Percentiles rank a stretch among this genome's conserved stretches.
These are phyloP conservation scores for Lactifluus pinguis DNA, from an alignment of 768 basidiomycete species.

Conservation along the genomic window DNA sequence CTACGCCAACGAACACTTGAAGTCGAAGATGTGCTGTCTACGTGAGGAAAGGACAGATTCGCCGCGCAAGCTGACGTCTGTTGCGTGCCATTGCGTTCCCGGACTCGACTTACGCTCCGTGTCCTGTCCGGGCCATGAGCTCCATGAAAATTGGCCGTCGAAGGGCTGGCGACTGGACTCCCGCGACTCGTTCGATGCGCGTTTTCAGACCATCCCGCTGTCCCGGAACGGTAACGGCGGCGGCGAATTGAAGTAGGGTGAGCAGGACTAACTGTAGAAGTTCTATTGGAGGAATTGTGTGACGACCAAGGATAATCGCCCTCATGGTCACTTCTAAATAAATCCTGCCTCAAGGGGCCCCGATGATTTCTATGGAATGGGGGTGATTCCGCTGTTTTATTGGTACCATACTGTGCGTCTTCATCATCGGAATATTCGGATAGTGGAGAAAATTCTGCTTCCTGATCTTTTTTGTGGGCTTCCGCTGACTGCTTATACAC, in stretches of 20 bases:
- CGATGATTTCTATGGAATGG: background rate
- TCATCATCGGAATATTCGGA: slow-evolving; percentile 15
- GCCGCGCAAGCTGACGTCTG: slow-evolving; percentile 23
- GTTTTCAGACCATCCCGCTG: background rate
- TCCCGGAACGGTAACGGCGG: background rate
- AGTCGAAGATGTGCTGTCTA: slow-evolving; percentile 6
- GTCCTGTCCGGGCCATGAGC: background rate
- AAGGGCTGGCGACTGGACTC: background rate
- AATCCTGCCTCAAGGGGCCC: background rate
- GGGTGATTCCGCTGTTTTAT: background rate
- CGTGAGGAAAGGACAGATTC: slow-evolving; percentile 10
- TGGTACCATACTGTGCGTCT: background rate
- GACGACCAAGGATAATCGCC: background rate
- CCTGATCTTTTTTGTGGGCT: background rate
- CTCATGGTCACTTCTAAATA: background rate
- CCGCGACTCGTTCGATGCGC: background rate
- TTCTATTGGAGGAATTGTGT: background rate
- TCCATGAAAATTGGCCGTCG: background rate
- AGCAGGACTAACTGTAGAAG: no score
- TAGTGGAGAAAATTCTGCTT: slow-evolving; percentile 2
- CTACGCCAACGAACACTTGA: slow-evolving; percentile 17
- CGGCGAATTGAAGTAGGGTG: background rate
- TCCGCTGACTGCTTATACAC: background rate
- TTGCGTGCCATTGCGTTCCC: slow-evolving; percentile 24
- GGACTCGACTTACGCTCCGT: slow-evolving; percentile 9